phyloP scores from a whole-genome alignment of 2,329 filamentous ascomycete species.

The Colletotrichum sp. region DNA sequence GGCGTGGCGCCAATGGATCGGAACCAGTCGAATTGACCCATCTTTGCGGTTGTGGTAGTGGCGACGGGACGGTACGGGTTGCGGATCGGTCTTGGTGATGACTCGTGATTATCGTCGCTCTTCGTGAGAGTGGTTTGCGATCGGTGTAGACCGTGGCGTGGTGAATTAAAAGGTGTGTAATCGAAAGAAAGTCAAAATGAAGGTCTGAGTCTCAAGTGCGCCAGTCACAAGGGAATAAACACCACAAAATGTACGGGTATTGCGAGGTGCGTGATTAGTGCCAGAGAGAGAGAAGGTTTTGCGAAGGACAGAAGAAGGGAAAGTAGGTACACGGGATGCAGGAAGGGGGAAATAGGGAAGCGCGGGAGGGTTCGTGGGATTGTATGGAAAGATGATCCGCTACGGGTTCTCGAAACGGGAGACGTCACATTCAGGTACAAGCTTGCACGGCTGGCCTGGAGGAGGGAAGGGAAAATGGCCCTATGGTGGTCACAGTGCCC shows the following conservation, averaged over 20 bases:
- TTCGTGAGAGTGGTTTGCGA: background rate
- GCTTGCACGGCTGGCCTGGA: background rate
- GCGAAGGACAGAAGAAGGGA: background rate
- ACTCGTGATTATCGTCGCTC: background rate
- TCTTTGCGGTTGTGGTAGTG: conserved; percentile 22
- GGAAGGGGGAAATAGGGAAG: conserved; percentile 7
- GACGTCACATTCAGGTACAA: conserved; percentile 26
- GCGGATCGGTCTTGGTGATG: background rate
- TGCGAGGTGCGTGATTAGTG: background rate
- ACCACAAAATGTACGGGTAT: conserved; percentile 20
- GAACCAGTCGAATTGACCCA: conserved; percentile 64
- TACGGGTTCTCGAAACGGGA: conserved; percentile 29
- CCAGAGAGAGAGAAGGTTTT: conserved; percentile 1
- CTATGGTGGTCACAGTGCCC: conserved; percentile 21
- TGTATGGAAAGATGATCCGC: conserved; percentile 10
- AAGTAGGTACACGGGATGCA: conserved; percentile 5
- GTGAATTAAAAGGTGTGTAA: conserved; percentile 7
- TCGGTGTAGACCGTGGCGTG: conserved; percentile 7
- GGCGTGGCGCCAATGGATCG: conserved; percentile 60
- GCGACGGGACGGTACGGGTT: background rate
- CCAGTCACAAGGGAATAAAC: conserved; percentile 21
- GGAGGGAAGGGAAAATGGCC: conserved; percentile 22
- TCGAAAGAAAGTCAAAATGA: conserved; percentile 12
- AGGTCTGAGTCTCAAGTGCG: conserved; percentile 22
- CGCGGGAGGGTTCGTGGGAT: background rate